A percentile compares a stretch with the other conserved stretches of the same genome.
Evolutionary conservation across 208 protist genomes (phyloP).

Genomic region (Trypanosoma vivax): DNA sequence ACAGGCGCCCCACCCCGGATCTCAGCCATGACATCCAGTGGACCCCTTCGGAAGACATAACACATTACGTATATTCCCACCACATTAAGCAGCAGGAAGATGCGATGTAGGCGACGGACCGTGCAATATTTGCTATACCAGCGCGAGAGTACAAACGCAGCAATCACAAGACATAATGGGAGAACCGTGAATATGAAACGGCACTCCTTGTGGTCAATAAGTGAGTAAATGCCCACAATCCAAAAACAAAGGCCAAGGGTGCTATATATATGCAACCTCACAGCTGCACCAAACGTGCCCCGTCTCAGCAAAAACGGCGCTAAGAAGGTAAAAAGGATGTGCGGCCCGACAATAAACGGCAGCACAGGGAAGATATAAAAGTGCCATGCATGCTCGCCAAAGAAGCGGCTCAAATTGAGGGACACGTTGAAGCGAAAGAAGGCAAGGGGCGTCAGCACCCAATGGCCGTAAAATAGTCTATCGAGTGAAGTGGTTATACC

Average conservation of each 20-base stretch:
- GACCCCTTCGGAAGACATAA: conserved; percentile 44
- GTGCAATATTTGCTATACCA: not conserved
- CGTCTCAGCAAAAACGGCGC: conserved; percentile 15
- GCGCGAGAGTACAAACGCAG: conserved; percentile 30
- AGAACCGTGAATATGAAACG: conserved; percentile 76
- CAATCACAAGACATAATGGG: conserved; percentile 38
- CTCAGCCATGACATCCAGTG: conserved; percentile 30
- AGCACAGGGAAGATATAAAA: conserved; percentile 81
- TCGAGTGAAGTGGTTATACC: conserved; percentile 29
- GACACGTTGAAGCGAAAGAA: conserved; percentile 90
- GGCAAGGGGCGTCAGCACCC: conserved; percentile 44
- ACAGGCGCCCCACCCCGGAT: conserved; percentile 27
- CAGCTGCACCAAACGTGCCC: conserved; percentile 7
- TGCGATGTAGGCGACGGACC: conserved; percentile 8
- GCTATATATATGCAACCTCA: too few relatives aligned
- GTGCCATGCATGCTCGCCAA: conserved; percentile 79
- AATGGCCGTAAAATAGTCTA: conserved; percentile 47
- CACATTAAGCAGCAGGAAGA: conserved; percentile 29
- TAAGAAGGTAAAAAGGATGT: conserved; percentile 33
- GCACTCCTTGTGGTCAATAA: conserved; percentile 92
- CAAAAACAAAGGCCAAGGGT: not conserved
- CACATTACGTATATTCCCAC: conserved; percentile 25
- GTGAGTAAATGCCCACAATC: conserved; percentile 40
- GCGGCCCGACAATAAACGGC: conserved; percentile 52
- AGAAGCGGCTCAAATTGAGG: conserved; percentile 69